Conservation (phyloP, 129 eudicot genomes). For the Artemisia tridentata region DNA sequence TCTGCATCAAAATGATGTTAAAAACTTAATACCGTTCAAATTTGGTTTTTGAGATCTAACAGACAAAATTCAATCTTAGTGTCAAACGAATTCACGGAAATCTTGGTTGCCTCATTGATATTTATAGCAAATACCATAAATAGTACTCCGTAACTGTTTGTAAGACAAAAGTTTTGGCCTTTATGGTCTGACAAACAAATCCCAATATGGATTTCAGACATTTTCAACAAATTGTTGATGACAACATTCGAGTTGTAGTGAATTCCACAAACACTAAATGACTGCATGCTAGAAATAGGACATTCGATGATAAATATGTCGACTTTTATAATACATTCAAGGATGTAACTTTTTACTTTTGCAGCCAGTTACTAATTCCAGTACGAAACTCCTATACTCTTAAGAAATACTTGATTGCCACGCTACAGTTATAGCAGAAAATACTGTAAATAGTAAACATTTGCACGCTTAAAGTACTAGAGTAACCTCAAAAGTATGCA, state of each 20-base stretch:
- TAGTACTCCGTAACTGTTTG: not conserved
- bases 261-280: constrained; percentile 6
- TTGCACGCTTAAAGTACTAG: too few species aligned
- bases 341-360: not conserved
- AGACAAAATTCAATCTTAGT: not conserved
- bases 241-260: constrained; percentile 3
- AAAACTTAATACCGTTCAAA: not conserved
- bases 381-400: not conserved
- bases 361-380: not conserved
- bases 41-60: not conserved
- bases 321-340: not conserved
- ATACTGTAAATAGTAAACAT: not conserved
- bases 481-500: constrained; percentile 4
- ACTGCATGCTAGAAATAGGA: not conserved
- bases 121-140: not conserved
- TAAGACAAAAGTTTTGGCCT: not conserved
- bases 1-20: not conserved
- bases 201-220: not conserved
- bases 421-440: not conserved
- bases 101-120: not conserved
- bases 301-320: not conserved
- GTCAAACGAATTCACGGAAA: not conserved
- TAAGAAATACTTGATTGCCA: not conserved
- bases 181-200: constrained; percentile 1
- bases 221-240: constrained; percentile 13